Evolutionary conservation across 2,329 filamentous ascomycete species (phyloP).

Genomic region (Coniochaeta sp.): DNA sequence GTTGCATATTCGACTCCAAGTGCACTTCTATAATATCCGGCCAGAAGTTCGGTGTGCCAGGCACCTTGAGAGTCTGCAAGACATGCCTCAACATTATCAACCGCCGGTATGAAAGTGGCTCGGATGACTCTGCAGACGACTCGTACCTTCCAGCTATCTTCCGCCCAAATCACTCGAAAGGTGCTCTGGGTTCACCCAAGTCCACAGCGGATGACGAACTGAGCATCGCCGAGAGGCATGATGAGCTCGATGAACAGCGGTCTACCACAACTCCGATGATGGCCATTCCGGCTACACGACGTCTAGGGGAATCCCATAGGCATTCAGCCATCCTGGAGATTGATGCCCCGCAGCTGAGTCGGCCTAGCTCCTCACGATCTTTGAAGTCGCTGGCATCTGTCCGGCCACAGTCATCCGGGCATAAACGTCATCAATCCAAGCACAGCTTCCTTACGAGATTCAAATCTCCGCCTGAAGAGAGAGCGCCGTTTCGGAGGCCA

Average conservation of each 20-base stretch:
- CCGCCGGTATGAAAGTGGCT: slow-evolving; percentile 77
- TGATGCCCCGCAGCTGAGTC: slow-evolving; percentile 70
- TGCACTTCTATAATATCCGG: slow-evolving; percentile 91
- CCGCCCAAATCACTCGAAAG: slow-evolving; percentile 42
- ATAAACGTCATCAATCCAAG: slow-evolving; percentile 81
- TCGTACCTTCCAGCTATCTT: slow-evolving; percentile 60
- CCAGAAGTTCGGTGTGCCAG: slow-evolving; percentile 76
- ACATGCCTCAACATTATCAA: slow-evolving; percentile 89
- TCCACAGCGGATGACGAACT: slow-evolving; percentile 31
- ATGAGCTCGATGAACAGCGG: slow-evolving; percentile 38
- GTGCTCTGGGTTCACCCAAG: slow-evolving; percentile 24
- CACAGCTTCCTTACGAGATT: slow-evolving; percentile 75
- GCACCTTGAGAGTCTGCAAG: slow-evolving; percentile 83
- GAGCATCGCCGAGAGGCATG: slow-evolving; percentile 31
- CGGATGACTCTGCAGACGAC: slow-evolving; percentile 79
- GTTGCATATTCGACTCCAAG: slow-evolving; percentile 97
- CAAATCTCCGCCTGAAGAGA: slow-evolving; percentile 65
- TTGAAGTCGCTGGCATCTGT: slow-evolving; percentile 63
- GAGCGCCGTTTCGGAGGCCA: slow-evolving; percentile 78
- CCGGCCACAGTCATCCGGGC: slow-evolving; percentile 69
- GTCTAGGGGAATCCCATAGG: slow-evolving; percentile 71
- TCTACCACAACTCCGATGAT: slow-evolving; percentile 62
- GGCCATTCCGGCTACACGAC: slow-evolving; percentile 59
- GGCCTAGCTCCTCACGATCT: slow-evolving; percentile 92
- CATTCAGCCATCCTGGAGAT: slow-evolving; percentile 87